phyloP scores from a whole-genome alignment of 2,329 filamentous ascomycete species.

The Pyrenochaeta sp. region DNA sequence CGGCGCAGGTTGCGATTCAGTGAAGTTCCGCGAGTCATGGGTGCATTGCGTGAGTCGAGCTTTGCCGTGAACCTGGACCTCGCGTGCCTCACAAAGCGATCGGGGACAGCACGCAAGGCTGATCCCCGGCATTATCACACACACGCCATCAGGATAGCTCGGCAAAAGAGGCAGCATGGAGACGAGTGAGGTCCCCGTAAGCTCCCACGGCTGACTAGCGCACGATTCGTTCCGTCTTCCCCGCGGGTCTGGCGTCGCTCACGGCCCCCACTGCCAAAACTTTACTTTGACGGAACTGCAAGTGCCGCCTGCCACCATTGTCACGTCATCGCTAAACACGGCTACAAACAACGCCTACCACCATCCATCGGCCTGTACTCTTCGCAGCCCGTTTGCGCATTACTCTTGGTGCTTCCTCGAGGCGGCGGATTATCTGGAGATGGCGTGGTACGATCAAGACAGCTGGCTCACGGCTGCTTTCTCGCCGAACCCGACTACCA shows the following conservation, averaged over 20 bases:
- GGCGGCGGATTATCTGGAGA: slow-evolving; percentile 7
- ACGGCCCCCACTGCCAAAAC: slow-evolving; percentile 14
- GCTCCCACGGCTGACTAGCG: slow-evolving; percentile 29
- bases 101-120: not conserved
- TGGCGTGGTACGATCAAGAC: slow-evolving; percentile 50
- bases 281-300: slow-evolving; percentile 16
- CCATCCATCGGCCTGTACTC: not conserved
- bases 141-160: not conserved
- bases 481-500: slow-evolving; percentile 55
- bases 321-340: slow-evolving; percentile 30
- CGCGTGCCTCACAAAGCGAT: not conserved
- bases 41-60: not conserved
- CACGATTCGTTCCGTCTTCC: slow-evolving; percentile 17
- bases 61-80: slow-evolving; percentile 2
- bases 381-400: not conserved
- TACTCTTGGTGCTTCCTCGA: not conserved
- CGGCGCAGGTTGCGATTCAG: not conserved
- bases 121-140: not conserved
- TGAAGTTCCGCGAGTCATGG: slow-evolving; percentile 20
- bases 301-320: slow-evolving; percentile 9
- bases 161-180: not conserved
- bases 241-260: slow-evolving; percentile 18
- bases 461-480: slow-evolving; percentile 58
- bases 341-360: slow-evolving; percentile 3
- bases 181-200: slow-evolving; percentile 41